These are phyloP conservation scores for Calonectria fujianensis DNA, from an alignment of 2,329 filamentous ascomycete species.

Conservation along the genomic window DNA sequence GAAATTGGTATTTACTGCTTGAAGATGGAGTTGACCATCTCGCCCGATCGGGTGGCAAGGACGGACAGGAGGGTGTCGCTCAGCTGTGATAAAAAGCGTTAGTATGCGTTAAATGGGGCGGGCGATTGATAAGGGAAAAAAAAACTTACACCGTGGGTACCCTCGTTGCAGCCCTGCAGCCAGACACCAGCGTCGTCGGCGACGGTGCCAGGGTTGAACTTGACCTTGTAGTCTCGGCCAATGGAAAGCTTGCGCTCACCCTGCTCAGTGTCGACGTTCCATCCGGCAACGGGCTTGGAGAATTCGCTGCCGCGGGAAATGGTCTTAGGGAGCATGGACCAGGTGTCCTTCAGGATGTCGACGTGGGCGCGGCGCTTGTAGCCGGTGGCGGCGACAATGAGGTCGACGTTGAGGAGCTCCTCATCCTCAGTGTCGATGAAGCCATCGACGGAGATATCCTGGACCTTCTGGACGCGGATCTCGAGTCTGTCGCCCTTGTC, in stretches of 20 bases:
- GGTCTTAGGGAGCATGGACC: conserved; percentile 77
- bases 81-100: conserved; percentile 68
- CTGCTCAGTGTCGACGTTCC: conserved; percentile 63
- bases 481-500: conserved; percentile 70
- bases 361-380: conserved; percentile 88
- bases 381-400: conserved; percentile 90
- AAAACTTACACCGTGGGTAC: conserved; percentile 88
- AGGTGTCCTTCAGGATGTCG: conserved; percentile 81
- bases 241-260: conserved; percentile 76
- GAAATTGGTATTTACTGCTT: conserved; percentile 51
- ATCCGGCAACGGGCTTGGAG: conserved; percentile 62
- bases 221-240: conserved; percentile 85
- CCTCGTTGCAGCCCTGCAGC: conserved; percentile 96
- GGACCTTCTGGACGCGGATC: conserved; percentile 73
- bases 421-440: conserved; percentile 63
- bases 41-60: conserved; percentile 83
- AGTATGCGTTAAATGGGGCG: conserved; percentile 41
- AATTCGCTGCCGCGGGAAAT: conserved; percentile 56
- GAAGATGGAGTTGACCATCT: conserved; percentile 87
- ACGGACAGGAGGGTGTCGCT: conserved; percentile 90
- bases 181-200: conserved; percentile 86
- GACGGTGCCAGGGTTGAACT: conserved; percentile 81
- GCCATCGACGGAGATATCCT: conserved; percentile 63
- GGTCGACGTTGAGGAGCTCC: conserved; percentile 84
- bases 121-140: background rate